These are phyloP conservation scores for Aspergillus oerlinghausenensis DNA, from an alignment of 2,329 filamentous ascomycete species.

Conservation along the genomic window DNA sequence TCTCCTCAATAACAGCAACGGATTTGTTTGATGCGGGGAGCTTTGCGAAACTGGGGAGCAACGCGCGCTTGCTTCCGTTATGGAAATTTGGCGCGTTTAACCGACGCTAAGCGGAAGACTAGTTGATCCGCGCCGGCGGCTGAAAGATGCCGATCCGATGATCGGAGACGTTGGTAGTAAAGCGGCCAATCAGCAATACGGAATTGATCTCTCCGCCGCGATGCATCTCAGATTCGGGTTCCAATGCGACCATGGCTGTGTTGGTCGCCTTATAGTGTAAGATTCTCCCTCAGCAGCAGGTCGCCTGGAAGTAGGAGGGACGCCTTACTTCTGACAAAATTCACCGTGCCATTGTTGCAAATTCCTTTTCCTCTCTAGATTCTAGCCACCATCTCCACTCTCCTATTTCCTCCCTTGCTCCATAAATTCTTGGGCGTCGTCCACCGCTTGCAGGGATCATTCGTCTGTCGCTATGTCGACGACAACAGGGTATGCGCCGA, in stretches of 20 bases:
- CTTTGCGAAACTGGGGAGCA: neutral
- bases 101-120: constrained; percentile 4
- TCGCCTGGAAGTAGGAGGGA: neutral
- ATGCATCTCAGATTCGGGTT: constrained; percentile 8
- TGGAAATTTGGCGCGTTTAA: constrained; percentile 16
- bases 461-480: constrained; percentile 46
- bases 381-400: neutral
- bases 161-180: constrained; percentile 10
- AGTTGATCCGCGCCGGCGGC: constrained; percentile 17
- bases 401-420: neutral
- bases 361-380: neutral
- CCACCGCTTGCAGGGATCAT: constrained; percentile 15
- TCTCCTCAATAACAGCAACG: neutral
- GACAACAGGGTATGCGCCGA: constrained; percentile 44
- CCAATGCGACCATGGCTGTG: neutral
- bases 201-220: neutral
- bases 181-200: constrained; percentile 2
- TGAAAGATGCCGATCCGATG: constrained; percentile 14
- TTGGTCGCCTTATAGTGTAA: neutral
- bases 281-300: neutral
- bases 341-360: neutral
- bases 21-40: neutral
- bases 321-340: neutral
- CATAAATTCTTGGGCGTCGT: neutral
- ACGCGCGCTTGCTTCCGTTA: neutral